These are phyloP conservation scores for Cutaneotrichosporon cyanovorans DNA, from an alignment of 1,284 basidiomycete genomes.

Conservation along the genomic window DNA sequence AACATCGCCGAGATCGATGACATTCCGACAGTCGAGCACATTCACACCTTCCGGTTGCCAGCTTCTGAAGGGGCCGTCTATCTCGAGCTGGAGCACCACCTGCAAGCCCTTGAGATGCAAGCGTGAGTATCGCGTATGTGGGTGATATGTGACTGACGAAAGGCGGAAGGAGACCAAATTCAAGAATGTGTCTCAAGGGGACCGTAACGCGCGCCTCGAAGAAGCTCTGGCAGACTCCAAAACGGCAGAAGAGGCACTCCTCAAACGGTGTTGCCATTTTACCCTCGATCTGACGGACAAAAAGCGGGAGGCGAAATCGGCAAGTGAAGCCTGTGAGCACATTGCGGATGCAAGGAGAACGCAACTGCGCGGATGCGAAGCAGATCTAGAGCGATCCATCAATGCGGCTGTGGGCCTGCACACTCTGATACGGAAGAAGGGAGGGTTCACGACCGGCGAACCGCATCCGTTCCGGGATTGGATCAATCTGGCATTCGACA, in stretches of 20 bases:
- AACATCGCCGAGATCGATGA: conserved; percentile 96
- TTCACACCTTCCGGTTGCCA: conserved; percentile 66
- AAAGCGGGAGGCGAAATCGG: conserved; percentile 50
- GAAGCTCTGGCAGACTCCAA: conserved; percentile 82
- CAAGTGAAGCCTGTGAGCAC: conserved; percentile 84
- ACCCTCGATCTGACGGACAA: conserved; percentile 60
- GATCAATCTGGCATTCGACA: conserved; percentile 37
- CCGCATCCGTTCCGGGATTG: conserved; percentile 36
- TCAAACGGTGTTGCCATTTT: conserved; percentile 91
- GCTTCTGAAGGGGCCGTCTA: conserved; percentile 93
- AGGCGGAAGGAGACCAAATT: conserved; percentile 70
- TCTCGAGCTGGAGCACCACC: conserved; percentile 87
- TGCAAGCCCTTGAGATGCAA: conserved; percentile 52
- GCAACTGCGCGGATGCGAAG: conserved; percentile 71
- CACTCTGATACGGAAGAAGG: conserved; percentile 28
- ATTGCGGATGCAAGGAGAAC: conserved; percentile 73
- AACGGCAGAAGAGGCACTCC: conserved; percentile 80
- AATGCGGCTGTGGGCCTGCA: conserved; percentile 55
- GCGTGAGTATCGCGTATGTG: conserved; percentile 30
- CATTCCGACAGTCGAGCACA: conserved; percentile 68
- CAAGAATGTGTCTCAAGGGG: conserved; percentile 52
- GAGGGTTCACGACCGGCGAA: conserved; percentile 19
- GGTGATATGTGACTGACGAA: conserved; percentile 2
- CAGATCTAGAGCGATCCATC: conserved; percentile 62
- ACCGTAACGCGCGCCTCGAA: conserved; percentile 79